Base-by-base conservation (phyloP, 306 rosid species). In the Fagus sylvatica region DNA sequence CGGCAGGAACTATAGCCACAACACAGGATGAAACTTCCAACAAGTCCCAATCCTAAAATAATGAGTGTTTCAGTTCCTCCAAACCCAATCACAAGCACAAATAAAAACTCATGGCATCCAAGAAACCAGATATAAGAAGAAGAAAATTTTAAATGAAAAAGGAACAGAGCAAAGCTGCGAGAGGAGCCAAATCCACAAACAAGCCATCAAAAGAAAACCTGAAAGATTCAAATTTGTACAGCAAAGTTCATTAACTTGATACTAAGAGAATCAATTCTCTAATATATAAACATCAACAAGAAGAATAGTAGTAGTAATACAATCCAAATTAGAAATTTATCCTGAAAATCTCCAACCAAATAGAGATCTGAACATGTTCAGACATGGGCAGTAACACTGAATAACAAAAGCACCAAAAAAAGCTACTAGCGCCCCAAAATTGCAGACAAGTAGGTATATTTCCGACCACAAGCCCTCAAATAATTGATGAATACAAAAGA, bases 81-180 rank as follows among this genome's bases (percentile, higher is more conserved):
- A 68, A 83, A 53, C 28, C 39, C 62, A 72, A 51, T 51, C 56
- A 55, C 66, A 32, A 67, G 5, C 16, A 43, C 61, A 69, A 69
- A 70, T n/a, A n/a, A 39, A 37, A 8, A 43, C 19, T 17, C 2
- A 65, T 36, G 8, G 39, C 5, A 43, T 3, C 28, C 28, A 43
- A 30, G 41, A 68, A 16, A 16, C 32, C 69, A 39, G 16, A 28
- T 53, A 72, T 30, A 80, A 73, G 22, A 28, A n/a, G n/a, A n/a
- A 77, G 1, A 74, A 48, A 86, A 77, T 48, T 39, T 8, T 68
- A 33, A 71, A 12, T 32, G 7, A 11, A 80, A 77, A 66, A 71
- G 40, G 57, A n/a, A 37, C 53, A 64, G 22, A 34, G 48, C 67
- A 79, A 75, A 74, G 65, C 22, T 19, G 9, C 1, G 54, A 46